phyloP scores from a whole-genome alignment of 495 filamentous ascomycete genomes.

The Podospora pseudocomata region DNA sequence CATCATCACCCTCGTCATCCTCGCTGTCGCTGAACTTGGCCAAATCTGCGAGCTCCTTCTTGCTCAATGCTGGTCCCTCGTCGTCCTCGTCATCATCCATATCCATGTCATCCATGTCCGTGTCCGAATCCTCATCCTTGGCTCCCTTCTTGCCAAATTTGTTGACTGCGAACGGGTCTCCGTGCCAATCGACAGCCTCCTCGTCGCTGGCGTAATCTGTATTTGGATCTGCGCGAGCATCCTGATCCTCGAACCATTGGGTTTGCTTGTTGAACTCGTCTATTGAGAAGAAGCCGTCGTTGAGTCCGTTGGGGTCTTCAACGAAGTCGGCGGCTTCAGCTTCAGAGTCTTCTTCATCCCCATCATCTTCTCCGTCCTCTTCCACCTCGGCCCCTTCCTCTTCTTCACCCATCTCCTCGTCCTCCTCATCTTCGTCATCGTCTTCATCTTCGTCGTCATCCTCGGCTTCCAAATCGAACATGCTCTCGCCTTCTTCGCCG shows the following conservation, averaged over 20 bases:
- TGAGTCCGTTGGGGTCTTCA: slow-evolving; percentile 58
- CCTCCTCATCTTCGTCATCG: slow-evolving; percentile 21
- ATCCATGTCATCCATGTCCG: slow-evolving; percentile 26
- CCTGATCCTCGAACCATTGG: slow-evolving; percentile 79
- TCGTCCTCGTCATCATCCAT: slow-evolving; percentile 16
- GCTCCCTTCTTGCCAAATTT: slow-evolving; percentile 16
- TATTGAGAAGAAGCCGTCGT: slow-evolving; percentile 98
- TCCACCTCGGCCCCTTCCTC: slow-evolving; percentile 29
- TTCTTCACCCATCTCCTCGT: slow-evolving; percentile 12
- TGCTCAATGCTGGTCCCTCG: slow-evolving; percentile 17
- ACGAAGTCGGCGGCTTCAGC: slow-evolving; percentile 42
- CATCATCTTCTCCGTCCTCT: slow-evolving; percentile 30
- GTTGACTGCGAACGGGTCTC: slow-evolving; percentile 54
- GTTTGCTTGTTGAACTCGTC: slow-evolving; percentile 95
- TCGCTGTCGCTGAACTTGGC: slow-evolving; percentile 54
- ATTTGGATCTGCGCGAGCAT: slow-evolving; percentile 60
- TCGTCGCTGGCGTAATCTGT: slow-evolving; percentile 64
- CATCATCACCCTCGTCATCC: slow-evolving; percentile 56
- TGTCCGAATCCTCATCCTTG: slow-evolving; percentile 14
- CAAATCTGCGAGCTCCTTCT: slow-evolving; percentile 21
- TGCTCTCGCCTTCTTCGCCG: slow-evolving; percentile 41
- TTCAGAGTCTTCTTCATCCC: slow-evolving; percentile 30
- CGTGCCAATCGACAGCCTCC: slow-evolving; percentile 81
- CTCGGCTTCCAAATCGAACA: slow-evolving; percentile 24
- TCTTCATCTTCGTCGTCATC: slow-evolving; percentile 26